Conservation (phyloP, 2,329 filamentous ascomycete genomes). For the Talaromyces sp. region DNA sequence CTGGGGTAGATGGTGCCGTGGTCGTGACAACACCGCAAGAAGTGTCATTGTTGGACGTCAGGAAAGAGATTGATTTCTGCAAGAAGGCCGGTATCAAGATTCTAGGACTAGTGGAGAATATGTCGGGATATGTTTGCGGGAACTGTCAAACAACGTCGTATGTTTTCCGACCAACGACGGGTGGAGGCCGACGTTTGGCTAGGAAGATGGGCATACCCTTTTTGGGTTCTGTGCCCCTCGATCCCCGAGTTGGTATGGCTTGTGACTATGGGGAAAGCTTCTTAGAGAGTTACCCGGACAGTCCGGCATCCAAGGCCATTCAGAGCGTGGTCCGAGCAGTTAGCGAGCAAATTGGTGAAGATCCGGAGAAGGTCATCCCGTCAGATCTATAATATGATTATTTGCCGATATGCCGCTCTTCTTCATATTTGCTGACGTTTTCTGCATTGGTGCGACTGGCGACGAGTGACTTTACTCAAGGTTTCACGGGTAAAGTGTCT, state of each 20-base stretch:
- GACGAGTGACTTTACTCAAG: conserved; percentile 15
- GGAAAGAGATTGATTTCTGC: conserved; percentile 98
- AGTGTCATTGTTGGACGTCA: conserved; percentile 83
- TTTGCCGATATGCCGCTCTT: not conserved
- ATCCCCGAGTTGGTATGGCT: conserved; percentile 91
- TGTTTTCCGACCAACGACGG: conserved; percentile 89
- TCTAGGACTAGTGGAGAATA: conserved; percentile 92
- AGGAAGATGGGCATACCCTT: conserved; percentile 86
- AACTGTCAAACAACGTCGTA: conserved; percentile 76
- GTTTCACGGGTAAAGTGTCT: not conserved
- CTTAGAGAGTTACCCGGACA: conserved; percentile 89
- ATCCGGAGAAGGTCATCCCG: conserved; percentile 51
- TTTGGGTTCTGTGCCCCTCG: conserved; percentile 82
- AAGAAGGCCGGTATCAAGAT: conserved; percentile 86
- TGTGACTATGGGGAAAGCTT: conserved; percentile 98
- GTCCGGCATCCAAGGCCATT: conserved; percentile 80
- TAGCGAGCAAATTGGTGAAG: conserved; percentile 62
- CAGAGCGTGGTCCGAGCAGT: conserved; percentile 74
- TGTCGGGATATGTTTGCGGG: conserved; percentile 95
- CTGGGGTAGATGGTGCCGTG: conserved; percentile 88
- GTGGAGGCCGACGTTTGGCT: conserved; percentile 75
- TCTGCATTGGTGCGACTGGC: conserved; percentile 13
- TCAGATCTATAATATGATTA: conserved; percentile 24
- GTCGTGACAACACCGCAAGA: conserved; percentile 95
- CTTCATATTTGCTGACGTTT: conserved; percentile 22